Evolutionary conservation across 148 eudicot species (phyloP), one percentile per base, ranked within the genome.

Genomic region (Dysphania ambrosioides): DNA sequence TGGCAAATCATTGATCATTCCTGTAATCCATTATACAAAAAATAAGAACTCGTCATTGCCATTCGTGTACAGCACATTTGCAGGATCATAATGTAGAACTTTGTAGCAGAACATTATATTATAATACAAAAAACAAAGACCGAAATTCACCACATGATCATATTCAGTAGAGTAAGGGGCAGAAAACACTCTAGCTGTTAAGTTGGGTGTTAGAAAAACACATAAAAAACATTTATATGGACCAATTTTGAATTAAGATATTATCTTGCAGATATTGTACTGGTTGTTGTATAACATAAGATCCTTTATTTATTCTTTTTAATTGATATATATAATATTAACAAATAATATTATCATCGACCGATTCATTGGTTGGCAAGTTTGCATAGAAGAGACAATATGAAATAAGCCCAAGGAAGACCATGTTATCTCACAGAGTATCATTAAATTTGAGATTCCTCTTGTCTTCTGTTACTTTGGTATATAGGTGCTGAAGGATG

Each of bases 391-490:
- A 26, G 42, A 47, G 47, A 63, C 71, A 75, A 2, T 26, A 62
- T 6, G n/a, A 35, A 58, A 72, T 56, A 59, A 40, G 57, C 16
- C 53, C 26, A 27, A 38, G 32, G 23, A 56, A 44, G 49, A 23
- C 15, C 65, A 56, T 44, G 61, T 68, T 68, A 68, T n/a, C 31
- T 29, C 49, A 15, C 5, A 13, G 4, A 47, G 53, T 47, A 4
- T 68, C 71, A 13, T 5, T 58, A 57, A 72, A 2, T 58, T 27
- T 13, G 12, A 75, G 78, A 67, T 75, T 67, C 72, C 72, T 68
- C 65, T 0, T 49, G 77, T 65, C 63, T 74, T 32, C 71, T 24
- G 35, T 26, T 53, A 35, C 49, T 2, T 51, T 51, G 26, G 24
- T 72, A 72, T 72, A 60, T 58, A 38, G 47, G 44, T 47, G 12